Evolutionary conservation across 139 green algal species (phyloP), one percentile per base, ranked within the genome.

Genomic region (Asterochloris sp.): DNA sequence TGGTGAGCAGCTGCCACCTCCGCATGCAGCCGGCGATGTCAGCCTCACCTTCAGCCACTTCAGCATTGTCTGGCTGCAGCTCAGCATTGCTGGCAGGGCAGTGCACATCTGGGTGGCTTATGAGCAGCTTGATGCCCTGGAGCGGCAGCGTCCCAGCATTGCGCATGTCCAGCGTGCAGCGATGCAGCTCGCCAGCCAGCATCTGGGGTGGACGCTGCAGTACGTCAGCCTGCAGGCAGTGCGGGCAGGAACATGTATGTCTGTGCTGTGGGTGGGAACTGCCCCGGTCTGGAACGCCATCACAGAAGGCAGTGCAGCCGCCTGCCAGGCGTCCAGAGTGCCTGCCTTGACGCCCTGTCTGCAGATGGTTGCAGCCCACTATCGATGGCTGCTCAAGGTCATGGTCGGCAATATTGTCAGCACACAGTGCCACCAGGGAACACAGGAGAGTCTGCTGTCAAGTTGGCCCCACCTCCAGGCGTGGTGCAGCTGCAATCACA

Each of bases 161-260:
- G 63, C 60, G 75, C 74, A 92, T 77, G 19, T 78, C 61, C 80
- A 92, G 69, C 4, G 38, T 54, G 77, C 67, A 83, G 11, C 76
- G 69, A 29, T 68, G 60, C 60, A 92, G 54, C 86, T 92, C 78
- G 10, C 89, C 89, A 15, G 78, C 88, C 28, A 91, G 82, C 63
- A 90, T 27, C 0, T 69, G 77, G 24, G 67, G 62, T 12, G 83
- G 80, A 63, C 91, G 83, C 23, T 67, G 62, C 12, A 69, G 27
- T 27, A 92, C 26, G 11, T 47, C 61, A 15, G 66, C 80, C 80
- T 83, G 69, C 71, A 67, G 24, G 29, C 64, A 17, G 17, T 61
- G 66, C 23, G 19, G 11, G 26, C 21, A 21, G 19, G 63, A 61
- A 73, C 62, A 54, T 14, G 73, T 14, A 54, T 21, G 11, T 21